A percentile compares a stretch with the other conserved stretches of the same genome.
phyloP scores from a whole-genome alignment of 1,284 basidiomycete species.

The Ganoderma multipileum region DNA sequence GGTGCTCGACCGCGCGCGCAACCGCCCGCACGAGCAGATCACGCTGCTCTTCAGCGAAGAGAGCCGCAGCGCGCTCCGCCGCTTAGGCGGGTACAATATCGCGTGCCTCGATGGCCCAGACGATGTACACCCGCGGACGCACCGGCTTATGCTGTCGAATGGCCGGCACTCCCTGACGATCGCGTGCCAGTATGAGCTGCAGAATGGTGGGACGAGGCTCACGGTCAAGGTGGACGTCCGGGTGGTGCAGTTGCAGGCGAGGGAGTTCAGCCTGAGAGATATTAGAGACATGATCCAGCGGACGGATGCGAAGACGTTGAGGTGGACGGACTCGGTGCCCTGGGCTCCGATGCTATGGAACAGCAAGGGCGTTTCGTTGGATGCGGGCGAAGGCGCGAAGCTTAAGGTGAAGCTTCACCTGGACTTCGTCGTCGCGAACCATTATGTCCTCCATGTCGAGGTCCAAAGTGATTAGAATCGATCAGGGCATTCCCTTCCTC shows the following conservation, averaged over 20 bases:
- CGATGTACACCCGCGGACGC: background rate
- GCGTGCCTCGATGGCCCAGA: background rate
- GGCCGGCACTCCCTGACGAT: background rate
- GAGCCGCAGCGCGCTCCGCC: background rate
- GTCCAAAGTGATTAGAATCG: background rate
- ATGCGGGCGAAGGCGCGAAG: background rate
- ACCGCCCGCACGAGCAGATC: background rate
- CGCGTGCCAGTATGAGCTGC: background rate
- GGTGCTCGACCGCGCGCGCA: background rate
- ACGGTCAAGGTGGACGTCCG: background rate
- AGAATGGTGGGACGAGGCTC: background rate
- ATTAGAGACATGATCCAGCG: background rate
- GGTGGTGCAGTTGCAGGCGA: background rate
- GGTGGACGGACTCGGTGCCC: background rate
- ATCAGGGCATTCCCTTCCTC: too few relatives aligned
- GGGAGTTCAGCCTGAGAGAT: background rate
- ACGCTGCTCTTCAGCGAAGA: background rate
- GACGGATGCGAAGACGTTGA: background rate
- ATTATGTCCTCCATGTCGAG: background rate
- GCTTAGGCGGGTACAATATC: background rate
- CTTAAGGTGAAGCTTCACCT: background rate
- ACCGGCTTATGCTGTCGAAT: background rate
- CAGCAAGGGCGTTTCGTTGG: background rate
- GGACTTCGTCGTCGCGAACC: background rate
- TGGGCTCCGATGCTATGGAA: background rate